phyloP scores from a whole-genome alignment of 345 rosid genomes.

The Draba incana region DNA sequence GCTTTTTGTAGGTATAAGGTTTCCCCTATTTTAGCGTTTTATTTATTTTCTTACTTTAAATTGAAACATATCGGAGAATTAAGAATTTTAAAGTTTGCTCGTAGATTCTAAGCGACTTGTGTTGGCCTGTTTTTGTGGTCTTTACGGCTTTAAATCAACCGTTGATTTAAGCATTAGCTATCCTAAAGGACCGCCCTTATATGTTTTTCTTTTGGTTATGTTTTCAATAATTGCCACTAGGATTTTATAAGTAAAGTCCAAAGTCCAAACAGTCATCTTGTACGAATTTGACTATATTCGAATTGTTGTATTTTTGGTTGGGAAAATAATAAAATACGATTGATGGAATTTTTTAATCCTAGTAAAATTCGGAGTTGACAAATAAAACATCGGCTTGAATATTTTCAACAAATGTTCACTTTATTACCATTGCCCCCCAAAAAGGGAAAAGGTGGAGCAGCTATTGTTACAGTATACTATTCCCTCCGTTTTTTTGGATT shows the following conservation, averaged over 20 bases:
- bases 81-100: conserved; percentile 14
- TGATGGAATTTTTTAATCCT: neutral
- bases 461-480: too few relatives aligned
- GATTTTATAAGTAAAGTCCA: neutral
- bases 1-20: conserved; percentile 11
- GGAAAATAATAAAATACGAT: neutral
- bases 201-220: neutral
- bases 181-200: neutral
- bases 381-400: neutral
- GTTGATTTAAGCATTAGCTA: conserved; percentile 3
- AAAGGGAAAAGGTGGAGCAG: too few relatives aligned
- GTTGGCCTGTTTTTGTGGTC: conserved; percentile 11
- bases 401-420: too few relatives aligned
- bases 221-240: neutral
- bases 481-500: too few relatives aligned
- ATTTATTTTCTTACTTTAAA: conserved; percentile 16
- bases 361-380: neutral
- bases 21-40: neutral
- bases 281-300: conserved; percentile 1
- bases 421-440: too few relatives aligned
- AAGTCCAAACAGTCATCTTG: conserved; percentile 10
- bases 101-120: conserved; percentile 40
- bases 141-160: conserved; percentile 19
- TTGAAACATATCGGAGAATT: conserved; percentile 24
- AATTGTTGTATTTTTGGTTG: neutral